Conservation (phyloP, 2,329 filamentous ascomycete genomes). For the Tolypocladium nubicola region DNA sequence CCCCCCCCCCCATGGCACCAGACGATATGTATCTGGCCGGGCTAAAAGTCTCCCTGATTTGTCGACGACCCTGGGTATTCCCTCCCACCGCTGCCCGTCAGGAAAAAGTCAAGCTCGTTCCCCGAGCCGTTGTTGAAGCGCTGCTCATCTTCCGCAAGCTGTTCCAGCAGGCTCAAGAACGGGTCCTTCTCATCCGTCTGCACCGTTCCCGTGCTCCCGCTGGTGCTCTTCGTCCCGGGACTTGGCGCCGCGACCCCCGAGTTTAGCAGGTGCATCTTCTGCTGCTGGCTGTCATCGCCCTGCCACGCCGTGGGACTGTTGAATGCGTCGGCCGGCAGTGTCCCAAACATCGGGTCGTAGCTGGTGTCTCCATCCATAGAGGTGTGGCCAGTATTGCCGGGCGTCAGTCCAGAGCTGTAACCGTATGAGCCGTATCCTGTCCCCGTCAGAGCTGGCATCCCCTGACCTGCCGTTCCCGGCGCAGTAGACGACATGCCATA, state of each 20-base stretch:
- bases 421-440: constrained; percentile 20
- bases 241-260: constrained; percentile 17
- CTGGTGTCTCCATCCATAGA: constrained; percentile 20
- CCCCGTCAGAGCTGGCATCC: constrained; percentile 1
- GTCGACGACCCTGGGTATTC: neutral
- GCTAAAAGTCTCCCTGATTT: too few relatives aligned
- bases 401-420: constrained; percentile 21
- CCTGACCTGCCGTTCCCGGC: neutral
- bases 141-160: constrained; percentile 73
- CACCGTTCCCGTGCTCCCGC: constrained; percentile 36
- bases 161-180: constrained; percentile 68
- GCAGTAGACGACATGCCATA: constrained; percentile 8
- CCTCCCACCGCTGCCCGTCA: constrained; percentile 19
- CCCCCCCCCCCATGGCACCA: neutral
- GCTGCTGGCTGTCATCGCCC: constrained; percentile 21
- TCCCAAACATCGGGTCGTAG: constrained; percentile 52
- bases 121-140: constrained; percentile 48
- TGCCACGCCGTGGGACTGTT: constrained; percentile 43
- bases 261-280: constrained; percentile 9
- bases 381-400: constrained; percentile 14
- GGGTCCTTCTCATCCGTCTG: constrained; percentile 63
- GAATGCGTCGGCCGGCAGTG: constrained; percentile 41
- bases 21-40: too few relatives aligned
- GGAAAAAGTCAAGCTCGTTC: constrained; percentile 70
- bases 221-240: constrained; percentile 38